Conservation (phyloP, 257 asterid species). For the Jasminum sambac region DNA sequence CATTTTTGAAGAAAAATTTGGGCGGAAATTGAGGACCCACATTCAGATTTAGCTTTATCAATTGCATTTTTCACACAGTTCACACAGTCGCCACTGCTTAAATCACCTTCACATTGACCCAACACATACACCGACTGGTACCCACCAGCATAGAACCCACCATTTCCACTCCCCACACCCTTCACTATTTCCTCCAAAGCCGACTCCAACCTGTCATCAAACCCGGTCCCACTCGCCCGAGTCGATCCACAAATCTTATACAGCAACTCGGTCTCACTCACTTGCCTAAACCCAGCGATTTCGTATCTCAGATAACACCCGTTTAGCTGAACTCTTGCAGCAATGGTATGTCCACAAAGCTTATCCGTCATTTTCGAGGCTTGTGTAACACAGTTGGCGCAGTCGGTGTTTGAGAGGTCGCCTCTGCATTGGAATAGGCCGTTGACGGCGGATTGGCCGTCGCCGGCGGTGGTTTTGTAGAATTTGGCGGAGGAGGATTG, state of each 20-base stretch:
- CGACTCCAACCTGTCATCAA: conserved; percentile 47
- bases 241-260: conserved; percentile 66
- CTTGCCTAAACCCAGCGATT: conserved; percentile 49
- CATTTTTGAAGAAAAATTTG: conserved; percentile 68
- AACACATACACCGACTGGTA: conserved; percentile 62
- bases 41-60: conserved; percentile 51
- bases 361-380: conserved; percentile 36
- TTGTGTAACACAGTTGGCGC: conserved; percentile 49
- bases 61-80: conserved; percentile 66
- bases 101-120: conserved; percentile 94
- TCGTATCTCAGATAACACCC: conserved; percentile 74
- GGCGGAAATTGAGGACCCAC: conserved; percentile 62
- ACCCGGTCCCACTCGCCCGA: conserved; percentile 69
- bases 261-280: conserved; percentile 51
- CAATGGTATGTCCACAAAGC: conserved; percentile 58
- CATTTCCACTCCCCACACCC: conserved; percentile 43
- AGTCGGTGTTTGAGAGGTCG: conserved; percentile 57
- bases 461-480: conserved; percentile 55
- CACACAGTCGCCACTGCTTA: conserved; percentile 63
- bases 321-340: conserved; percentile 61
- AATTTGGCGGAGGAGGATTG: conserved; percentile 62
- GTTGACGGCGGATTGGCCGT: conserved; percentile 41
- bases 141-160: conserved; percentile 69
- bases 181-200: conserved; percentile 64
- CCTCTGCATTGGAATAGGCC: conserved; percentile 86